Conservation (phyloP, 257 asterid species). For the Solanum medicagineum region DNA sequence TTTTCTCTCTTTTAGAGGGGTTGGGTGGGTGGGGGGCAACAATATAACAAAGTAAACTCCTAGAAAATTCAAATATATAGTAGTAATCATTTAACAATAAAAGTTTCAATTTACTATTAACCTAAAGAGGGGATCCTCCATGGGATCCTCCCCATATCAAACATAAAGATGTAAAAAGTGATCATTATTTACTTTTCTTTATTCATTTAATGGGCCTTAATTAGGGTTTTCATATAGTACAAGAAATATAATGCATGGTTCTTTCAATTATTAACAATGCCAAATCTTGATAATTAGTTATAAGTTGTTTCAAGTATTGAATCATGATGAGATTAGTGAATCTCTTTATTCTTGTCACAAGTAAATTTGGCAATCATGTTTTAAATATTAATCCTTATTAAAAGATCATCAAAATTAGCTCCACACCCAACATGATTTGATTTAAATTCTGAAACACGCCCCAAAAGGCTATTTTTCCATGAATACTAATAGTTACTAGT, state of each 20-base stretch:
- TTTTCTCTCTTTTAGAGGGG: background rate
- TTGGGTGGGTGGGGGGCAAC: background rate
- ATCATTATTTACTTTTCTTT: background rate
- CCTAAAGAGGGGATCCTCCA: constrained; percentile 38
- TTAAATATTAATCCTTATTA: background rate
- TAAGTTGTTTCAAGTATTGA: background rate
- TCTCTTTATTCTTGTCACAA: background rate
- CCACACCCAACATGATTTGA: background rate
- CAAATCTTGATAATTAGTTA: background rate
- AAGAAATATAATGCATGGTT: background rate
- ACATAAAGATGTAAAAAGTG: constrained; percentile 3
- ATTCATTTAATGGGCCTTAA: background rate
- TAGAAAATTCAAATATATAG: constrained; percentile 3
- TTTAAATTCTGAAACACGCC: background rate
- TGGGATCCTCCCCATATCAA: constrained; percentile 29
- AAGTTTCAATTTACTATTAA: constrained; percentile 52
- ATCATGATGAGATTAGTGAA: background rate
- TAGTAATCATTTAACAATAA: constrained; percentile 52
- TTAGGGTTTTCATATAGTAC: background rate
- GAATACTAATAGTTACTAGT: background rate
- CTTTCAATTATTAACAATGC: background rate
- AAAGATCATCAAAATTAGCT: background rate
- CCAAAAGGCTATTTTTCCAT: background rate
- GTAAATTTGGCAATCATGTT: background rate
- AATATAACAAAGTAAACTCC: constrained; percentile 1